Percentiles rank a stretch among this genome's conserved stretches.
Evolutionary conservation across 306 rosid species (phyloP).

Genomic region (Casuarina cunninghamiana): DNA sequence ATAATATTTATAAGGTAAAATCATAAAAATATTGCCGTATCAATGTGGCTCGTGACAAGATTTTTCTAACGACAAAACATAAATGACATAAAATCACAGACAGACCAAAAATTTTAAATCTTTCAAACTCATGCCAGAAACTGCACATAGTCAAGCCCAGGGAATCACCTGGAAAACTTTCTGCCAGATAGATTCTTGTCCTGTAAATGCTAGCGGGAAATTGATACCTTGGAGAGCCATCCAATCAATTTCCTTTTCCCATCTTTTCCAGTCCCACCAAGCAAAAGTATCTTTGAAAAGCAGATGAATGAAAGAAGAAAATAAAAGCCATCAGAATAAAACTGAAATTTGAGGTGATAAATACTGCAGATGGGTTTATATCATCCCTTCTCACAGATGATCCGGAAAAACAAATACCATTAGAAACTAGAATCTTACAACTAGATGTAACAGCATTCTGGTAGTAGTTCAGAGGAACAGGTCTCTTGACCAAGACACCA

Average conservation of each 20-base stretch:
- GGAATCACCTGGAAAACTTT: constrained; percentile 70
- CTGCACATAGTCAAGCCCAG: constrained; percentile 1
- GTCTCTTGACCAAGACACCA: constrained; percentile 62
- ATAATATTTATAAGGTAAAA: neutral
- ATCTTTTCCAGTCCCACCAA: constrained; percentile 96
- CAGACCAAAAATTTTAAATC: neutral
- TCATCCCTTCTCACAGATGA: neutral
- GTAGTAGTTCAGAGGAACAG: constrained; percentile 81
- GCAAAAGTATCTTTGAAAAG: constrained; percentile 67
- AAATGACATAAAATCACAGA: neutral
- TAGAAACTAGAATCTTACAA: constrained; percentile 51
- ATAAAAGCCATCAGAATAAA: constrained; percentile 12
- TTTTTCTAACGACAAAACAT: neutral
- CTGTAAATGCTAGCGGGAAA: constrained; percentile 84
- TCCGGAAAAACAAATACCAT: constrained; percentile 1
- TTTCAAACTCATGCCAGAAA: constrained; percentile 12
- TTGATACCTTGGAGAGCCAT: constrained; percentile 94
- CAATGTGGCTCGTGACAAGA: neutral
- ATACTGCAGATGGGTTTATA: neutral
- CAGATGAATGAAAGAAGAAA: constrained; percentile 30
- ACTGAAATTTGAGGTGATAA: constrained; percentile 22
- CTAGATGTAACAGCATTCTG: constrained; percentile 95
- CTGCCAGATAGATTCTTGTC: constrained; percentile 94
- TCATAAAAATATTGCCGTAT: neutral
- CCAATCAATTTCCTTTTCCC: constrained; percentile 97